Base-by-base conservation (phyloP, 331 rosid species). In the Saraca asoca region DNA sequence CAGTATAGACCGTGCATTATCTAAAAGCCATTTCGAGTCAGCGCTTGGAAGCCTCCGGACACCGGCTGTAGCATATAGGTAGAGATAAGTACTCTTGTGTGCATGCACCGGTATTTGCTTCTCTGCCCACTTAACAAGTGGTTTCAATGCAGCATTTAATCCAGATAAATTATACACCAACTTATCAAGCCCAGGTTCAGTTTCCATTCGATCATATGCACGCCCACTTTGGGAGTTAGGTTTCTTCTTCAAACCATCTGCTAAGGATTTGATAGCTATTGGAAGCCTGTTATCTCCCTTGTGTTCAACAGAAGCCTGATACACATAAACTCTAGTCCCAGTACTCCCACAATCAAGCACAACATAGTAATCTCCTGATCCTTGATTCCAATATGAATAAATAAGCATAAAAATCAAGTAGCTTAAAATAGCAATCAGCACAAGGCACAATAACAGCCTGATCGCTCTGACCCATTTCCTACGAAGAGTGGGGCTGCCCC, bases 331-430 rank as follows among this genome's bases (percentile, higher is more conserved):
- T 12, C 98, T 77, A 68, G 95, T 88, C 2, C 98, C 96, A 19
- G 98, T 94, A 66, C 98, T 94, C n/a, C 98, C 98, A 70, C 86
- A 81, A 68, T 94, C 98, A 50, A 94, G 95, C 8, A 94, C 96
- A 67, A 94, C 85, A 75, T 82, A 94, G 58, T 72, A 94, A 33
- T 79, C 87, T 9, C 87, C 84, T 3, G 84, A 75, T 57, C 84
- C 91, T 54, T 29, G 87, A 59, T 77, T 81, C 96, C 91, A 90
- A 72, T 85, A 83, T 6, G 93, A 85, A 79, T 70, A 87, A 48
- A 67, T 56, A 51, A 72, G 78, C 72, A 78, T 14, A 9, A 82
- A 79, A 71, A 81, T 0, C 42, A 84, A 33, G 76, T 89, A 93
- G 52, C 78, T 42, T 33, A 92, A 62, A 48, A 93, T 77, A 65